Percentiles rank a stretch among this genome's conserved stretches.
phyloP scores from a whole-genome alignment of 192 early-diverging fungal genomes.

The Gamsiella multidivaricata region DNA sequence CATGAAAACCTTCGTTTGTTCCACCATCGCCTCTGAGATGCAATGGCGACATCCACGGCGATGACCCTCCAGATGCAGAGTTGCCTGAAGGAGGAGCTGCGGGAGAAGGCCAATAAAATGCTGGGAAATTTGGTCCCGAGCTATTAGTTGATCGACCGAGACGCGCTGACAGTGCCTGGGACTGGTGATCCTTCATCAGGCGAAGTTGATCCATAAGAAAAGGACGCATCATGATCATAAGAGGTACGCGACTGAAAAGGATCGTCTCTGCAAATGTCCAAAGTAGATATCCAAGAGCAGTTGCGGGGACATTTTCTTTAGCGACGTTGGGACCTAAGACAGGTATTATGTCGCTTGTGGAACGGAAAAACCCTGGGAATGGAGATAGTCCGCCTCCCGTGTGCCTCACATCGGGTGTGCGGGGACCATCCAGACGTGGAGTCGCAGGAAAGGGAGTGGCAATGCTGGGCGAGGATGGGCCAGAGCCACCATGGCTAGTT shows the following conservation, averaged over 20 bases:
- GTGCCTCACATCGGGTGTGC: conserved; percentile 10
- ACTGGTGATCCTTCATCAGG: conserved; percentile 18
- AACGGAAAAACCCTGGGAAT: conserved; percentile 9
- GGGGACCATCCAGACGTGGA: conserved; percentile 22
- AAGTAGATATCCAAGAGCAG: conserved; percentile 57
- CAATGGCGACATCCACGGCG: conserved; percentile 17
- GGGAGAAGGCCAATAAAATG: conserved; percentile 31
- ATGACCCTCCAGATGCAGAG: background rate
- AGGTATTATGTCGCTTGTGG: conserved; percentile 13
- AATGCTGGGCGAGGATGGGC: conserved; percentile 15
- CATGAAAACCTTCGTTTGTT: background rate
- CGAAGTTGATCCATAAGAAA: conserved; percentile 57
- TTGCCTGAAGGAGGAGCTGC: conserved; percentile 1
- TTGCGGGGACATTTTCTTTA: conserved; percentile 11
- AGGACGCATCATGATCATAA: conserved; percentile 59
- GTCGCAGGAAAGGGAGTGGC: conserved; percentile 20
- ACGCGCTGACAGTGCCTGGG: background rate
- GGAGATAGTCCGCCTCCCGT: conserved; percentile 2
- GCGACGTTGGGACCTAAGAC: background rate
- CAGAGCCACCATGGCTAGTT: conserved; percentile 10
- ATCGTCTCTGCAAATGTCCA: conserved; percentile 69
- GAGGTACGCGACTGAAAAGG: conserved; percentile 57
- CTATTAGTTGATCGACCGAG: conserved; percentile 19
- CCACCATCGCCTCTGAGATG: conserved; percentile 7
- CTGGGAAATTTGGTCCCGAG: conserved; percentile 24